Evolutionary conservation across 352 stramenopile genomes (phyloP).

Genomic region (Globisporangium polare): DNA sequence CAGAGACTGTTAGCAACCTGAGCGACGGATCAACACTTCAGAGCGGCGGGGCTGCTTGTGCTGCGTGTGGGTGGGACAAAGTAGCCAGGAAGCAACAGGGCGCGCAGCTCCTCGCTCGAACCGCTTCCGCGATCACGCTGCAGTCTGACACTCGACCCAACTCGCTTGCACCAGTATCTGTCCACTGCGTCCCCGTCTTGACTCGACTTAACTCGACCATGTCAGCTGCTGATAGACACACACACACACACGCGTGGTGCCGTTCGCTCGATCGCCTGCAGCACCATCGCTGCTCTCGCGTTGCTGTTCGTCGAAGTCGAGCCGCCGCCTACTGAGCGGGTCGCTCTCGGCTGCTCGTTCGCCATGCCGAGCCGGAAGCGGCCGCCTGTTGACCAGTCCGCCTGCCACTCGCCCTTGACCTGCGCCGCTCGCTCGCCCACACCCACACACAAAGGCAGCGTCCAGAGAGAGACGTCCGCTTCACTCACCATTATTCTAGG

Average conservation of each 20-base stretch:
- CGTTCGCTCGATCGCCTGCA: too few relatives aligned
- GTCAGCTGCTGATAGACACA: too few relatives aligned
- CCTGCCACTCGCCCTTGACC: not conserved
- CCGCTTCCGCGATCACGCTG: not conserved
- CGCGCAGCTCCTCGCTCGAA: too few relatives aligned
- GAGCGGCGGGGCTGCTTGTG: too few relatives aligned
- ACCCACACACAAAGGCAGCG: not conserved
- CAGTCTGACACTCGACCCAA: too few relatives aligned
- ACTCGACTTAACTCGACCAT: not conserved
- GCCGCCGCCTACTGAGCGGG: too few relatives aligned
- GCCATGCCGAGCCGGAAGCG: not conserved
- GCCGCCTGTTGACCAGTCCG: not conserved
- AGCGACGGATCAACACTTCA: too few relatives aligned
- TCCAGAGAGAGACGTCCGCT: not conserved
- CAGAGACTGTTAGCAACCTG: slow-evolving; percentile 6
- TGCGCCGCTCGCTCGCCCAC: not conserved
- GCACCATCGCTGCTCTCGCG: too few relatives aligned
- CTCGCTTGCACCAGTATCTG: too few relatives aligned
- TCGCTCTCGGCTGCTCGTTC: not conserved
- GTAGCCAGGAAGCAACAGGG: not conserved
- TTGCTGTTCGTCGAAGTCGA: too few relatives aligned
- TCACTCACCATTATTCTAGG: slow-evolving; percentile 78
- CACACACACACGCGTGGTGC: too few relatives aligned
- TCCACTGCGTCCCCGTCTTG: not conserved
- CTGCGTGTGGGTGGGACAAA: too few relatives aligned